Evolutionary conservation across 1,139 yeast genomes (phyloP), one percentile per base, ranked within the genome.

Genomic region (Pichia kudriavzevii): DNA sequence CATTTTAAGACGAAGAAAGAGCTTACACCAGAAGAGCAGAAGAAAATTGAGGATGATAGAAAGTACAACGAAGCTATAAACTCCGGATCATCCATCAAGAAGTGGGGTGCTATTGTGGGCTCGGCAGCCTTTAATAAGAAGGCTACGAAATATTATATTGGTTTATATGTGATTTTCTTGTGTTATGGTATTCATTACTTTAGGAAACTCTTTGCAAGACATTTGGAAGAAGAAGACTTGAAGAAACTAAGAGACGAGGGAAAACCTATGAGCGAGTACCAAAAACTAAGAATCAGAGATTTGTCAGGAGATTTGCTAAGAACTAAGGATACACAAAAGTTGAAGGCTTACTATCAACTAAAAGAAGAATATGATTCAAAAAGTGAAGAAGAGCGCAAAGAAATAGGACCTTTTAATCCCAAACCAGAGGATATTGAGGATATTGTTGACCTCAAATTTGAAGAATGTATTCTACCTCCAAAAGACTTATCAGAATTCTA

Each of bases 401-500:
- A 14, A 19, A 30, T 15, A 47, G 56, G 28, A 10, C 29, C 27
- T 4, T 57, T 57, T 39, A 39, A 57, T 28, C 62, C 62, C 7
- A 18, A 36, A 15, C 55, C 59, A 52, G 43, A 71, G 58, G 49
- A 69, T 60, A 55, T 74, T 60, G 38, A 64, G 47, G 34, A 65
- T 64, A 69, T 47, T 10, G 38, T 55, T 15, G 55, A 53, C 31
- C 38, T 45, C 26, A 31, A 45, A 7, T 43, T 39, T 20, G 42
- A 44, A 31, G 35, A 42, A 4, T 36, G 46, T 10, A 72, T 81
- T 32, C 69, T 79, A 33, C 77, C 80, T 3, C 69, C 94, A 1
- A 69, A 74, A 49, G 96, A 88, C 54, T 82, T 96, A 11, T 84
- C 95, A 2, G 73, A 68, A 5, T 82, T 87, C 49, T 91, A 81